A percentile compares a stretch with the other conserved stretches of the same genome.
phyloP scores from a whole-genome alignment of 805 yeast genomes.

The Metschnikowia santaceciliae region DNA sequence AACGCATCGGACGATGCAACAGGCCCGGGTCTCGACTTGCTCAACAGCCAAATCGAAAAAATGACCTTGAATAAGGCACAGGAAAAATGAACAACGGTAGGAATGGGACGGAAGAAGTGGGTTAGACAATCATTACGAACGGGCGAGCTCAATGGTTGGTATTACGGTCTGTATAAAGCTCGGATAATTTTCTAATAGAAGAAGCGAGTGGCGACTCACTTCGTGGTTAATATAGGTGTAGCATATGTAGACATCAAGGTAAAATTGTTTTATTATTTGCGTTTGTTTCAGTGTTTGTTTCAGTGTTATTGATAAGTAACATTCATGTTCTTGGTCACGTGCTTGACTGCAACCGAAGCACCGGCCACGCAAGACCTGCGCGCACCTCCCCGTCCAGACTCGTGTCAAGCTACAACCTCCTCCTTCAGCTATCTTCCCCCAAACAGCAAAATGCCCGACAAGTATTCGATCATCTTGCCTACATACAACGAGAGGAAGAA shows the following conservation, averaged over 20 bases:
- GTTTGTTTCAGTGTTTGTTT: too few relatives aligned
- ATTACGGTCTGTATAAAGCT: slow-evolving; percentile 1
- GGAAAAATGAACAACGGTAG: slow-evolving; percentile 3
- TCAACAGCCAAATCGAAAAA: slow-evolving; percentile 1
- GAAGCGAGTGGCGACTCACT: slow-evolving; percentile 4
- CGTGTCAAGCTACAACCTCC: background rate
- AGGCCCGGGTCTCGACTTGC: background rate
- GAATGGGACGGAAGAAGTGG: slow-evolving; percentile 2
- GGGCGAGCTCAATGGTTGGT: slow-evolving; percentile 1
- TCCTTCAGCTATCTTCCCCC: background rate
- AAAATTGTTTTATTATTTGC: too few relatives aligned
- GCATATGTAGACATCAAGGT: background rate
- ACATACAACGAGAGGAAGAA: slow-evolving; percentile 69
- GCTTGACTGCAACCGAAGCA: background rate
- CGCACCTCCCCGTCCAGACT: background rate
- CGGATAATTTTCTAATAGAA: slow-evolving; percentile 3
- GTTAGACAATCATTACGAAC: background rate
- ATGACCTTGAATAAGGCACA: slow-evolving; percentile 1
- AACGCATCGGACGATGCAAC: background rate
- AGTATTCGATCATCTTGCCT: slow-evolving; percentile 72
- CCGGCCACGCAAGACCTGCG: background rate
- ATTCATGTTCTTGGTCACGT: background rate
- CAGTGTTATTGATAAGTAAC: too few relatives aligned
- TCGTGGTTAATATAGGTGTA: background rate
- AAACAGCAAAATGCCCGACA: slow-evolving; percentile 28